Percentiles rank a stretch among this genome's conserved stretches.
Conservation (phyloP, 768 basidiomycete species). For the Pulveroboletus sp. region DNA sequence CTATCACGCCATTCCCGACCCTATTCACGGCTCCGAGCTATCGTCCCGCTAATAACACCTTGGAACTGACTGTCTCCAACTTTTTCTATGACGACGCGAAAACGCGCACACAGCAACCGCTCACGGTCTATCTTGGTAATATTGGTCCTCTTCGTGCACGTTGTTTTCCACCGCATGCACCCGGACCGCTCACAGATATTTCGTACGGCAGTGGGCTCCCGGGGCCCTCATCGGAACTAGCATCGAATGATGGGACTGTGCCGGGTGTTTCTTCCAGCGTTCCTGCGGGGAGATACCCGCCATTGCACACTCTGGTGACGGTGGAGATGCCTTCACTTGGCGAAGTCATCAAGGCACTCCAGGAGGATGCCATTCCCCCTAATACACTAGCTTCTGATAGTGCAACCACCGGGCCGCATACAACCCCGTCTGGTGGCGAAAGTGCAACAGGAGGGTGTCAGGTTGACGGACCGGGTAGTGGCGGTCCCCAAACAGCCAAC, state of each 20-base stretch:
- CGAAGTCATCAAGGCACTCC: slow-evolving; percentile 74
- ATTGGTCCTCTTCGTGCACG: slow-evolving; percentile 80
- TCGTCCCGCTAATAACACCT: slow-evolving; percentile 61
- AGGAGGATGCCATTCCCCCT: slow-evolving; percentile 58
- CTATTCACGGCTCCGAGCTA: slow-evolving; percentile 77
- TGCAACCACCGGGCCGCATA: slow-evolving; percentile 35
- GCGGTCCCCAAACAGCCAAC: slow-evolving; percentile 17
- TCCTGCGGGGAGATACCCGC: slow-evolving; percentile 46
- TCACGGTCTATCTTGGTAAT: slow-evolving; percentile 87
- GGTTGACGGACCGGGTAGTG: slow-evolving; percentile 24
- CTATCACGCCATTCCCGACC: slow-evolving; percentile 88
- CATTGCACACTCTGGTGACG: slow-evolving; percentile 75
- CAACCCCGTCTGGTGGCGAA: slow-evolving; percentile 25
- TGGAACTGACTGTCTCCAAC: slow-evolving; percentile 83
- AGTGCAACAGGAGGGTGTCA: slow-evolving; percentile 23
- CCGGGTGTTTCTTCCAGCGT: slow-evolving; percentile 18
- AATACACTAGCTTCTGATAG: slow-evolving; percentile 33
- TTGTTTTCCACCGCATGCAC: slow-evolving; percentile 67
- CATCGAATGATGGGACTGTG: slow-evolving; percentile 22
- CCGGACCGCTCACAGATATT: slow-evolving; percentile 62
- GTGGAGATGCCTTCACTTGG: slow-evolving; percentile 78
- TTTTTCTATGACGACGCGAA: slow-evolving; percentile 80
- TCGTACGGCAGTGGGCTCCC: slow-evolving; percentile 51
- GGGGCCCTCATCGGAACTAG: slow-evolving; percentile 33
- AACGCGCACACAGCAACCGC: slow-evolving; percentile 57